Base-by-base conservation (phyloP, 148 eudicot species). In the Arbutus unedo region DNA sequence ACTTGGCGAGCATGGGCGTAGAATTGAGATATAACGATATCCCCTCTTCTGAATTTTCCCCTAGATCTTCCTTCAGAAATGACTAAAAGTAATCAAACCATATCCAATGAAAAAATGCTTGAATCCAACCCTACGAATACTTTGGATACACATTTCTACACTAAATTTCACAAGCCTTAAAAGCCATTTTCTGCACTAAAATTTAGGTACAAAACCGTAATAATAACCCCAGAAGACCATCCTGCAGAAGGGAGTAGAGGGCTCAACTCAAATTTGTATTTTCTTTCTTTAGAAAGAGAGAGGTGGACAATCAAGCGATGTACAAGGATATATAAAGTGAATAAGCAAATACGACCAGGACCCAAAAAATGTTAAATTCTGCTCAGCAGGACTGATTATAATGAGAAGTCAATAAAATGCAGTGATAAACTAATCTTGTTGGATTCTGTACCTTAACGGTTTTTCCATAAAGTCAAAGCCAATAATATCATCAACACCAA, bases 391-490 rank as follows among this genome's bases (percentile, higher is more conserved):
- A 31, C 19, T 38, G 45, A 31, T 31, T 44, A 75, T 45, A 5
- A 72, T 53, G 14, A 31, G 21, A 31, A 77, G 4, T 14, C 19
- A 77, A 55, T 53, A 77, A 31, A 31, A 31, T 31, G 38, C 38
- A 38, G 41, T 71, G 41, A 57, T 54, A 81, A 73, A 54, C 47
- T 18, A 9, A 53, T 5, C 31, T 1, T 21, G 8, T 45, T 60
- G 71, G 72, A 43, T 45, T 8, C 49, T 77, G 85, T 74, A 96
- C 99, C 95, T 87, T 79, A 89, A 88, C 74, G 99, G 99, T 84
- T 92, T 91, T 79, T 96, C 99, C 93, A 96, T 90, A 87, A 96
- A 96, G 88, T 96, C 97, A 85, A 96, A 96, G 82, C 92, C 94
- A 80, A 89, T 76, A 57, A 96, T 89, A 89, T 96, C 95, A 83